Conservation (phyloP, 106 monocot genomes). For the Posidonia australis region DNA sequence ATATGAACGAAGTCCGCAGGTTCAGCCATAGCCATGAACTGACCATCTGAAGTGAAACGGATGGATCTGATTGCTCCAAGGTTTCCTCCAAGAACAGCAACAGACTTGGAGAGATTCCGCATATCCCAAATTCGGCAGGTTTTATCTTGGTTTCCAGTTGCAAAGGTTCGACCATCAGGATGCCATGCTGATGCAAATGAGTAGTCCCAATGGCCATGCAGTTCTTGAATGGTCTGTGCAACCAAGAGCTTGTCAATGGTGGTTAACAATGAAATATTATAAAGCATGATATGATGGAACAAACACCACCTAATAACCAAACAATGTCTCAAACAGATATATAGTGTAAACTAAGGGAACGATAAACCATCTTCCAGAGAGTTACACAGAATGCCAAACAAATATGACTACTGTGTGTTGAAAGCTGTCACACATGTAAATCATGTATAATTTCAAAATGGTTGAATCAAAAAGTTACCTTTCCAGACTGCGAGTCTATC, state of each 20-base stretch:
- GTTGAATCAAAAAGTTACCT: conserved; percentile 12
- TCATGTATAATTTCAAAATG: neutral
- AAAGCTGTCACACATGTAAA: too few relatives aligned
- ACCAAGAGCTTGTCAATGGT: neutral
- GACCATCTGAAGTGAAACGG: conserved; percentile 34
- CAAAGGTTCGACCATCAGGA: conserved; percentile 32
- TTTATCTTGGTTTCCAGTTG: conserved; percentile 47
- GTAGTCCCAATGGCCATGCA: conserved; percentile 34
- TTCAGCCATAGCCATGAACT: conserved; percentile 43
- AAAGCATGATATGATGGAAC: neutral
- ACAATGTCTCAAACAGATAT: too few relatives aligned
- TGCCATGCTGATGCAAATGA: conserved; percentile 51
- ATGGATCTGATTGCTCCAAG: conserved; percentile 38
- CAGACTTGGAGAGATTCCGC: conserved; percentile 28
- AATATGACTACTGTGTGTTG: too few relatives aligned
- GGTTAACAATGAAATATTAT: neutral
- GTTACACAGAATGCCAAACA: too few relatives aligned
- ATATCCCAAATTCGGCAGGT: conserved; percentile 41
- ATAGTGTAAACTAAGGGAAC: too few relatives aligned
- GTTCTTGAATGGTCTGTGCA: conserved; percentile 27
- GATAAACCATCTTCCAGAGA: too few relatives aligned
- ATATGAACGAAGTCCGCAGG: conserved; percentile 47
- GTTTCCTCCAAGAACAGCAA: conserved; percentile 28
- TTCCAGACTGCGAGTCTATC: conserved; percentile 19
- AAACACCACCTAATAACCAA: too few relatives aligned